Percentiles rank a stretch among this genome's conserved stretches.
Evolutionary conservation across 2,329 filamentous ascomycete genomes (phyloP).

Genomic region (Rhynchosporium agropyri): DNA sequence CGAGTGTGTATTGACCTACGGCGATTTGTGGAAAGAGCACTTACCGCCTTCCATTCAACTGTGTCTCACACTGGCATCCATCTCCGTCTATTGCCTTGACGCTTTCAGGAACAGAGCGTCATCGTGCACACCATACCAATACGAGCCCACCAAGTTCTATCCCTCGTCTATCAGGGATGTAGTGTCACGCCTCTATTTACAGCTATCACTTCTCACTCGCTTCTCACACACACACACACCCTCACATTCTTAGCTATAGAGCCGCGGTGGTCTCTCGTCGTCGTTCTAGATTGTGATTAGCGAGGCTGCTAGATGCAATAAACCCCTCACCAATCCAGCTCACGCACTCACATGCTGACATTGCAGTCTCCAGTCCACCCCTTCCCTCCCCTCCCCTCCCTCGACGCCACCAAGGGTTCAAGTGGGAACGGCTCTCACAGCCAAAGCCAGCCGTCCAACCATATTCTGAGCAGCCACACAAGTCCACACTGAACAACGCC

Average conservation of each 20-base stretch:
- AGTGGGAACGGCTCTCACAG: background rate
- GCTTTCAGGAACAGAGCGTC: constrained; percentile 12
- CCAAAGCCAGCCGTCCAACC: background rate
- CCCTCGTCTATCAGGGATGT: background rate
- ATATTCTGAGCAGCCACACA: constrained; percentile 3
- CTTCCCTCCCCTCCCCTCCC: background rate
- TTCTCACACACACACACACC: background rate
- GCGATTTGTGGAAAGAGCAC: background rate
- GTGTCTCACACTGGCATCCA: constrained; percentile 1
- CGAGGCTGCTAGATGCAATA: background rate
- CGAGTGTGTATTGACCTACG: background rate
- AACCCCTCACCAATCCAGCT: constrained; percentile 4
- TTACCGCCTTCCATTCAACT: background rate
- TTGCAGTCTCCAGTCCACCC: too few species aligned
- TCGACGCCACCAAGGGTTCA: background rate
- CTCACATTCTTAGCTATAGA: background rate
- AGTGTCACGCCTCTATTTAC: background rate
- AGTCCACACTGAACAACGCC: constrained; percentile 12
- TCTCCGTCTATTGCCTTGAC: constrained; percentile 5
- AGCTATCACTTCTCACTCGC: background rate
- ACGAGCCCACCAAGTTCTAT: constrained; percentile 4
- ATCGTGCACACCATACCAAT: constrained; percentile 3
- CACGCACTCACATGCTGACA: background rate
- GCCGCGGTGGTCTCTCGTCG: background rate
- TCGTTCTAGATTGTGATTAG: background rate